Base-by-base conservation (phyloP, 768 basidiomycete species). In the Obba rivulosa region DNA sequence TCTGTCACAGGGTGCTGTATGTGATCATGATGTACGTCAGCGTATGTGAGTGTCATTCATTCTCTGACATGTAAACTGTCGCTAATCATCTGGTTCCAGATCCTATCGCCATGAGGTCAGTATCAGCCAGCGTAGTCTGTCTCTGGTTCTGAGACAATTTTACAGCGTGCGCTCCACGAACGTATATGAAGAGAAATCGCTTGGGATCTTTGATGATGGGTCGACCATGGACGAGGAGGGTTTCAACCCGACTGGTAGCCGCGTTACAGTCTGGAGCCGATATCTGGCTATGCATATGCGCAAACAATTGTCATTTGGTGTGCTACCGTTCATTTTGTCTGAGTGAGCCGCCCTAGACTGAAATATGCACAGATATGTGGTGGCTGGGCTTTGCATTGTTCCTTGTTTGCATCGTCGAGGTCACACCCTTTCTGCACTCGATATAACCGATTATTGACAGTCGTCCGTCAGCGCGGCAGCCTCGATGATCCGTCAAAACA, bases 11-110 rank as follows among this genome's bases (percentile, higher is more conserved):
- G 62, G 87, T 94, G 0, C 65, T 94, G 36, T 94, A 87, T 61
- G 81, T 90, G 2, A 74, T 93, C 58, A 95, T 93, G 93, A 98
- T 95, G 93, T 92, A 88, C 59, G 81, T 91, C 57, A 83, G 81
- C 57, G 77, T 87, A 52, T 87, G 87, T 89, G 57, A 68, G 83
- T 77, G 25, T 53, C 46, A 2, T 44, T 43, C 13, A 43, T 42
- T 57, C 23, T 52, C 49, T 23, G 9, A 37, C 20, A 24, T 28
- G 36, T 11, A 36, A 45, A 28, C 43, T 43, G 28, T 4, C 11
- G 41, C 47, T 61, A 41, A 54, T 17, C 31, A 11, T 25, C 24
- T 34, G 35, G 23, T 16, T 24, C 20, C 42, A 87, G 85, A 87
- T 61, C 86, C 87, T 13, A 85, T 89, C 56, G 86, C 87, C 0